Evolutionary conservation across 1,139 yeast genomes (phyloP).

Genomic region (Sugiyamaella pinicola): DNA sequence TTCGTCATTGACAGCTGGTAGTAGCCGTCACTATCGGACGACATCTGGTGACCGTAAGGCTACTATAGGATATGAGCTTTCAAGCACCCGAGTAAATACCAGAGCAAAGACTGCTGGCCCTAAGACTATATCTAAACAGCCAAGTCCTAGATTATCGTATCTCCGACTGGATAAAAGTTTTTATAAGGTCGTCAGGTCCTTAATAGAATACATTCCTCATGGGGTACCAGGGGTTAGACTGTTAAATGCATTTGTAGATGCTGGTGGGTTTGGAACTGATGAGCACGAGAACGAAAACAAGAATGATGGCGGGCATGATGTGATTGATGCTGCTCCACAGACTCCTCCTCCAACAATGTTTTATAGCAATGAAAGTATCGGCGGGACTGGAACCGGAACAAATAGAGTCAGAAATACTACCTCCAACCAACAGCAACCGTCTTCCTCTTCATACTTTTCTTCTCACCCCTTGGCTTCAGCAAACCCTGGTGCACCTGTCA

Average conservation of each 20-base stretch:
- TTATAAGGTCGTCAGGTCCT: background rate
- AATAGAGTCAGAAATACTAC: background rate
- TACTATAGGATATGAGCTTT: background rate
- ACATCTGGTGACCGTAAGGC: background rate
- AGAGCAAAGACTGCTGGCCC: background rate
- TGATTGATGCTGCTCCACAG: background rate
- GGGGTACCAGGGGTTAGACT: background rate
- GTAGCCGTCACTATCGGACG: background rate
- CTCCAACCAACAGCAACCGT: background rate
- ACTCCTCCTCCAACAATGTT: slow-evolving; percentile 9
- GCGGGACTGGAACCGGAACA: background rate
- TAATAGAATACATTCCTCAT: slow-evolving; percentile 5
- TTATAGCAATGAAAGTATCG: background rate
- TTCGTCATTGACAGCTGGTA: background rate
- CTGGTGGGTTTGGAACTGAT: background rate
- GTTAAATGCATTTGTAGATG: background rate
- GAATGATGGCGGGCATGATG: no score
- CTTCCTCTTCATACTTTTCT: background rate
- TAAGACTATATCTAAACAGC: background rate
- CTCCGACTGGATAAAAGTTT: background rate
- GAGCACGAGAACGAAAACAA: background rate
- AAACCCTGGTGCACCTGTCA: background rate
- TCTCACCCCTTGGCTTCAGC: background rate
- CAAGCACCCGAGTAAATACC: background rate
- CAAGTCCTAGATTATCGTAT: background rate